Base-by-base conservation (phyloP, 2,329 filamentous ascomycete genomes). In the Fusarium sp. region DNA sequence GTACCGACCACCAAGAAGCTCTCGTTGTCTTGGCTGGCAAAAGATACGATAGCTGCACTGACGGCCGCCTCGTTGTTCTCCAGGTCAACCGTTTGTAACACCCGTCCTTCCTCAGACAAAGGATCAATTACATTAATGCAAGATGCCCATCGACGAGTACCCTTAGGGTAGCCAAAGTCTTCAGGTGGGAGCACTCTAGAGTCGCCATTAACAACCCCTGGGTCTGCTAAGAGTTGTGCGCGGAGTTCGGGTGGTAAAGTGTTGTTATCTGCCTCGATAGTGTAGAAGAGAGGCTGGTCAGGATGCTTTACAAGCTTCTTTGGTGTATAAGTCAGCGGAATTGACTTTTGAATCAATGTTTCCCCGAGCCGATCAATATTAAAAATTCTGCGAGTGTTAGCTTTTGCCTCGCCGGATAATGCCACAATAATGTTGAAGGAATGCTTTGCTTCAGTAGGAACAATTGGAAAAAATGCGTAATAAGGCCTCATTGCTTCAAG, bases 41-140 rank as follows among this genome's bases (percentile, higher is more conserved):
- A 99, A 0, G 93, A 85, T 3, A 97, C 93, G 31, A 92, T 87
- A 6, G 92, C 91, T 65, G 94, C 88, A 75, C 93, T 97, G 58
- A 97, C 90, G 23, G 95, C 94, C 18, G 94, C 93, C 78, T 98
- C 94, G 71, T 99, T 98, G 39, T 96, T 90, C 48, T 91, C 90
- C 0, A 99, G 80, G 60, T 98, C 91, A 40, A 98, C 83, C 1
- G 89, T 94, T 67, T 92, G 90, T 6, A 96, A 78, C 2, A 97
- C 90, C 5, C 80, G 77, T 0, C 81, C 82, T 73, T 96, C 94
- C 47, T 91, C 87, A 17, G 83, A 87, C 4, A 95, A 77, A 1
- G 96, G 94, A 74, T 99, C 96, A 18, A 99, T 86, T 20, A 97
- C 87, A 74, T 93, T 94, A 69, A 99, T 94, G 78, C 94, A 98